Evolutionary conservation across 1,284 basidiomycete species (phyloP).

Genomic region (Rhodotorula sp.): DNA sequence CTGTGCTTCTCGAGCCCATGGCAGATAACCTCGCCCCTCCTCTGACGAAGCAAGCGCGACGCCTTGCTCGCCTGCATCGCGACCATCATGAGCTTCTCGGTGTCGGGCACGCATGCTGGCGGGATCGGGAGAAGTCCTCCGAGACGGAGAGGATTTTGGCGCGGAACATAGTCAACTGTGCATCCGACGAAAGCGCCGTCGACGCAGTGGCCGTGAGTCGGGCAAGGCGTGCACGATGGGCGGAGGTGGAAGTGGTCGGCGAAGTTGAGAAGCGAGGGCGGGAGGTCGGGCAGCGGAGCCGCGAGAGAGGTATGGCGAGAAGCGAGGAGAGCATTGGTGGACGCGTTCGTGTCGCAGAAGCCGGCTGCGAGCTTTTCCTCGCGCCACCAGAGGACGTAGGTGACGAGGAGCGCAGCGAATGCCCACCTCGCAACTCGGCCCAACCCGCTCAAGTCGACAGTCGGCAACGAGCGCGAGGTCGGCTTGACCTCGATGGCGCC

Average conservation of each 20-base stretch:
- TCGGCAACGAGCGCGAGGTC: no score
- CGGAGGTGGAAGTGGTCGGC: constrained; percentile 49
- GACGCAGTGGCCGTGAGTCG: constrained; percentile 72
- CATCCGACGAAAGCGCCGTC: constrained; percentile 64
- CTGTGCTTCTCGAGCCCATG: constrained; percentile 21
- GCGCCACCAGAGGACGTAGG: constrained; percentile 52
- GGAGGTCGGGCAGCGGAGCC: constrained; percentile 6
- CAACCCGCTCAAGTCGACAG: background rate
- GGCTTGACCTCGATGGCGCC: background rate
- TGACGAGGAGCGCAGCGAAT: constrained; percentile 53
- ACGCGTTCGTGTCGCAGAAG: constrained; percentile 70
- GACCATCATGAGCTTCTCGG: constrained; percentile 71
- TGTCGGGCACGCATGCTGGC: constrained; percentile 78
- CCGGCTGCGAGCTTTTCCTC: constrained; percentile 69
- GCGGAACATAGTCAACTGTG: constrained; percentile 70
- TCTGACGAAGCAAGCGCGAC: constrained; percentile 55
- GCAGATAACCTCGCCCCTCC: constrained; percentile 46
- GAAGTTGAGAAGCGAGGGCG: background rate
- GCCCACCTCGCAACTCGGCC: constrained; percentile 40
- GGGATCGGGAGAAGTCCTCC: constrained; percentile 60
- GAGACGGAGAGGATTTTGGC: constrained; percentile 60
- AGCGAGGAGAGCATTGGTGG: constrained; percentile 61
- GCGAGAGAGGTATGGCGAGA: constrained; percentile 13
- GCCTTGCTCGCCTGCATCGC: constrained; percentile 72
- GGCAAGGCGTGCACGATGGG: constrained; percentile 74